phyloP scores from a whole-genome alignment of 129 eudicot genomes.

The Flaveria bidentis region DNA sequence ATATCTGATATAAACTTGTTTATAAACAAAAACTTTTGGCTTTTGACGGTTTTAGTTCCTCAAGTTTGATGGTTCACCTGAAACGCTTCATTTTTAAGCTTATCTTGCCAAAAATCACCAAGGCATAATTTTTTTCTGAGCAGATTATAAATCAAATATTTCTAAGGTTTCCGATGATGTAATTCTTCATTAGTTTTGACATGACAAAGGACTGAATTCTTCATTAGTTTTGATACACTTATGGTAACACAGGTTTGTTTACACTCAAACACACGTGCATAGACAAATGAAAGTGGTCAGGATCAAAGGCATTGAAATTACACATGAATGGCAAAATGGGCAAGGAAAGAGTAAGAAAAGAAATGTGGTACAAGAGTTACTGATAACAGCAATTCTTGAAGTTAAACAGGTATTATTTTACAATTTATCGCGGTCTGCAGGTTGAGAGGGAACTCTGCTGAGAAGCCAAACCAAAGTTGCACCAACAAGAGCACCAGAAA shows the following conservation, averaged over 20 bases:
- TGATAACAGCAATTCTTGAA: background rate
- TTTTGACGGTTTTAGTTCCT: too few species aligned
- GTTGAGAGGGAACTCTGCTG: constrained; percentile 62
- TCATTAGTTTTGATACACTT: background rate
- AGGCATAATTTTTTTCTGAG: too few species aligned
- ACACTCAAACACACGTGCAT: background rate
- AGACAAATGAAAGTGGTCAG: background rate
- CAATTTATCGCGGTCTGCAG: constrained; percentile 43
- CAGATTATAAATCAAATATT: too few species aligned
- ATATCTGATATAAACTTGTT: too few species aligned
- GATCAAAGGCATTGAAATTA: constrained; percentile 6
- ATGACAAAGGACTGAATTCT: background rate
- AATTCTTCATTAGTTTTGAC: background rate
- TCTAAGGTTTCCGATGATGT: too few species aligned
- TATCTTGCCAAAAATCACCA: too few species aligned
- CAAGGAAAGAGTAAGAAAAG: background rate
- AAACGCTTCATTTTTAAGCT: too few species aligned
- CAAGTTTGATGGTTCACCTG: too few species aligned
- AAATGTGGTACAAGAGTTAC: background rate
- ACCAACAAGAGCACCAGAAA: constrained; percentile 91
- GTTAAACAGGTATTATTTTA: constrained; percentile 7
- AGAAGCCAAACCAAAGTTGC: constrained; percentile 84
- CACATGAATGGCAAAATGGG: constrained; percentile 16
- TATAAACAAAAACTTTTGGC: too few species aligned
- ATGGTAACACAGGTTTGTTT: constrained; percentile 16